Percentiles rank a stretch among this genome's conserved stretches.
Evolutionary conservation across 2,329 filamentous ascomycete species (phyloP).

Genomic region (Didymellaceae sp.): DNA sequence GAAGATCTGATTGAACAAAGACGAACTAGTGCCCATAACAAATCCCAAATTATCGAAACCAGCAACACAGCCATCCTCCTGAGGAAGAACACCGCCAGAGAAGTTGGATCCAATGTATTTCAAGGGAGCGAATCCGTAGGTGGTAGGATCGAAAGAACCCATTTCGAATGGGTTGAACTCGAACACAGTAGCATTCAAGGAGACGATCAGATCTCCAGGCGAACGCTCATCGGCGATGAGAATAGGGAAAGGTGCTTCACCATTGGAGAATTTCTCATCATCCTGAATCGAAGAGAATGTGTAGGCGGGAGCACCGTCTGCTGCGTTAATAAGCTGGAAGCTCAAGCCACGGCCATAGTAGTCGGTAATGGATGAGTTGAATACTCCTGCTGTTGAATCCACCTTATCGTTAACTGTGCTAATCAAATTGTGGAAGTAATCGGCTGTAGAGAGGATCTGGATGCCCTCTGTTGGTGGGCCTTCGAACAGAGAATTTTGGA

Average conservation of each 20-base stretch:
- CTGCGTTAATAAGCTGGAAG: constrained; percentile 82
- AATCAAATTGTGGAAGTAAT: constrained; percentile 69
- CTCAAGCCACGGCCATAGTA: constrained; percentile 87
- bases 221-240: constrained; percentile 72
- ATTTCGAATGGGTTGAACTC: constrained; percentile 84
- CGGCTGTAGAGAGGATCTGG: constrained; percentile 61
- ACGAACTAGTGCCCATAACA: constrained; percentile 84
- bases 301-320: constrained; percentile 72
- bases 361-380: constrained; percentile 76
- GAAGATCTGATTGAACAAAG: constrained; percentile 82
- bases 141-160: constrained; percentile 75
- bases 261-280: constrained; percentile 66
- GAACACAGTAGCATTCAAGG: constrained; percentile 75
- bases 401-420: constrained; percentile 66
- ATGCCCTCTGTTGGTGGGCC: constrained; percentile 60
- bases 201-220: constrained; percentile 66
- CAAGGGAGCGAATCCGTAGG: constrained; percentile 74
- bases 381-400: constrained; percentile 65
- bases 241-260: constrained; percentile 73
- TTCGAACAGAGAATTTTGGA: constrained; percentile 66
- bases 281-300: constrained; percentile 83
- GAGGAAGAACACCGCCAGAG: constrained; percentile 63
- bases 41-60: constrained; percentile 86
- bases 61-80: constrained; percentile 67
- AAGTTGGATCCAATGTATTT: constrained; percentile 78